Percentiles rank a stretch among this genome's conserved stretches.
phyloP scores from a whole-genome alignment of 2,329 filamentous ascomycete species.

The Exophiala sideris region DNA sequence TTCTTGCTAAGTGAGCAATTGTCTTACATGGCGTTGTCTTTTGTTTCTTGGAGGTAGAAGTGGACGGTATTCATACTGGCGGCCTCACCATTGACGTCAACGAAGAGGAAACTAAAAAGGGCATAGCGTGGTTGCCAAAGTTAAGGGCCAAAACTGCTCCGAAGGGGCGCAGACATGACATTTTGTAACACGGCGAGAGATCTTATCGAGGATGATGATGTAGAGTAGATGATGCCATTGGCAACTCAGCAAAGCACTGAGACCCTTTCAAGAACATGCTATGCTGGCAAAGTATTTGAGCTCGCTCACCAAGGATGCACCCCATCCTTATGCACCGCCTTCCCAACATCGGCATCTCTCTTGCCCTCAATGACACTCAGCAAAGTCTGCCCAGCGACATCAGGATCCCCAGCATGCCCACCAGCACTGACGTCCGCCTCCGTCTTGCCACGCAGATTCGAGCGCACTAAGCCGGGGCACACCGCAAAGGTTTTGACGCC shows the following conservation, averaged over 20 bases:
- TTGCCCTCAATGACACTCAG: constrained; percentile 26
- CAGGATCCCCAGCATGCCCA: constrained; percentile 24
- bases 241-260: not conserved
- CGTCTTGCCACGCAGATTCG: constrained; percentile 36
- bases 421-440: constrained; percentile 34
- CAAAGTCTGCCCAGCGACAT: constrained; percentile 27
- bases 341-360: constrained; percentile 33
- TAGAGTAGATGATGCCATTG: not conserved
- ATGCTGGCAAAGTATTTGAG: not conserved
- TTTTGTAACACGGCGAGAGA: not conserved
- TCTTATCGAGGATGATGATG: not conserved
- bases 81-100: no score
- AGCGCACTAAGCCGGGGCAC: constrained; percentile 48
- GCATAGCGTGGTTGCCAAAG: no score
- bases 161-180: no score
- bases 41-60: no score
- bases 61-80: no score
- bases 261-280: no score
- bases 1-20: no score
- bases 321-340: constrained; percentile 31
- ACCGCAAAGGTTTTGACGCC: constrained; percentile 49
- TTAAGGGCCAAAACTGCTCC: no score
- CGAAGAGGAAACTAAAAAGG: no score
- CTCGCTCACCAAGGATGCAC: constrained; percentile 28
- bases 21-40: no score